Percentiles rank a stretch among this genome's conserved stretches.
phyloP scores from a whole-genome alignment of 2,329 filamentous ascomycete genomes.

The Pseudogymnoascus sp. region DNA sequence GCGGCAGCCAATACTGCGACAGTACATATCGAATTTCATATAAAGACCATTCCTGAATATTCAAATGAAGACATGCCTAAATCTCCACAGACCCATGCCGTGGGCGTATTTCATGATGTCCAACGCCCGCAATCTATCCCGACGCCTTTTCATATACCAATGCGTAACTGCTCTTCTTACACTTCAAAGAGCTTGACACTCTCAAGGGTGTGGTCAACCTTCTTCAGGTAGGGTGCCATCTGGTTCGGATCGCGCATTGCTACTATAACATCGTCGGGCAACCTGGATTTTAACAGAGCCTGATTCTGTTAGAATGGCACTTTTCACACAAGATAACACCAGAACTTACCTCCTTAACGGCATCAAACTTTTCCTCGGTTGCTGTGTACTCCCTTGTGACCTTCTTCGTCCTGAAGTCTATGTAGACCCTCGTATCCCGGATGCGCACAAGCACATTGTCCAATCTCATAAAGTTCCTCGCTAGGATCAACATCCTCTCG shows the following conservation, averaged over 20 bases:
- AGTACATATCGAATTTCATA: background rate
- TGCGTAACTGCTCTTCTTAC: background rate
- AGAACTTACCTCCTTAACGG: constrained; percentile 58
- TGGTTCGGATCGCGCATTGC: constrained; percentile 73
- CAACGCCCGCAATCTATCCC: constrained; percentile 2
- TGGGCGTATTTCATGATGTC: background rate
- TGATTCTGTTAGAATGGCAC: constrained; percentile 22
- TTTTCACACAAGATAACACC: background rate
- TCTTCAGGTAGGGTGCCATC: constrained; percentile 58
- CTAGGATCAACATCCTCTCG: constrained; percentile 73
- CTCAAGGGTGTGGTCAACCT: constrained; percentile 63
- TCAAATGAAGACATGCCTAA: background rate
- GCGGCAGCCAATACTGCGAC: background rate
- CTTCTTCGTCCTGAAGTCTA: constrained; percentile 73
- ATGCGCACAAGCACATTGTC: constrained; percentile 84
- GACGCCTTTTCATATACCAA: background rate
- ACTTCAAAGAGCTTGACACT: constrained; percentile 15
- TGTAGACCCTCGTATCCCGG: constrained; percentile 82
- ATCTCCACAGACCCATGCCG: background rate
- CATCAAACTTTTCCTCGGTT: constrained; percentile 74
- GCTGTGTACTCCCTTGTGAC: constrained; percentile 85
- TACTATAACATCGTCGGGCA: constrained; percentile 66
- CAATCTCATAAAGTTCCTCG: constrained; percentile 83
- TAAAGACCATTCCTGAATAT: background rate
- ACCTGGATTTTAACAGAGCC: constrained; percentile 40